Base-by-base conservation (phyloP, 1,139 yeast species). In the Saccharomyces hybrid region DNA sequence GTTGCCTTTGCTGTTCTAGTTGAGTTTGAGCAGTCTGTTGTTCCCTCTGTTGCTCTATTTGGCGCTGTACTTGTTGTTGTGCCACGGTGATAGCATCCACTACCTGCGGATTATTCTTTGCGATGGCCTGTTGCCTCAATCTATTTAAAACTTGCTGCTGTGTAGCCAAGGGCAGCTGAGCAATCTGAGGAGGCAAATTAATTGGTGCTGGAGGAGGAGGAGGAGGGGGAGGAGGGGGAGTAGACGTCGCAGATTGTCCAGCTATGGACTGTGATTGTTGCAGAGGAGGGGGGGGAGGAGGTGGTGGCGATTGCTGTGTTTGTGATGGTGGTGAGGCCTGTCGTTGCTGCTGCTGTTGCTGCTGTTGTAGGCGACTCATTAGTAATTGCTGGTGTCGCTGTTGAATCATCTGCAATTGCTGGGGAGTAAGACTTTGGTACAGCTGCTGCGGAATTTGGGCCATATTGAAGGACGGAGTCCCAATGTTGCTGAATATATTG, bases 41-140 rank as follows among this genome's bases (percentile, higher is more conserved):
- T 56, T 70, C 76, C 50, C 65, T 74, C 56, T 68, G 73, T 52
- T 68, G 71, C 54, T 58, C 56, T 7, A 55, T 30, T 48, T 56
- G 62, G 44, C 61, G 64, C 47, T 63, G 68, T 2, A 64, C 55
- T 31, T 68, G 74, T 55, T 70, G 74, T 58, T 70, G 74, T 44
- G 71, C 72, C 54, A 64, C 58, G 65, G 78, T 63, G 66, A 79
- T 64, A 69, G 82, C 62, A 71, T 67, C 56, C 6, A 64, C 65
- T 0, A 66, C 69, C 7, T 70, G 61, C 5, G 66, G 66, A 48
- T 68, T 68, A 50, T 67, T 63, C 48, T 63, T 67, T 23, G 67
- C 63, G 7, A 67, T 58, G 7, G 71, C 71, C 49, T 69, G 69
- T 50, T 67, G 70, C 50, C 68, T 67, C 23, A 69, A 55, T 16